phyloP scores from a whole-genome alignment of 148 eudicot genomes.

The Rhododendron kiyosumense region DNA sequence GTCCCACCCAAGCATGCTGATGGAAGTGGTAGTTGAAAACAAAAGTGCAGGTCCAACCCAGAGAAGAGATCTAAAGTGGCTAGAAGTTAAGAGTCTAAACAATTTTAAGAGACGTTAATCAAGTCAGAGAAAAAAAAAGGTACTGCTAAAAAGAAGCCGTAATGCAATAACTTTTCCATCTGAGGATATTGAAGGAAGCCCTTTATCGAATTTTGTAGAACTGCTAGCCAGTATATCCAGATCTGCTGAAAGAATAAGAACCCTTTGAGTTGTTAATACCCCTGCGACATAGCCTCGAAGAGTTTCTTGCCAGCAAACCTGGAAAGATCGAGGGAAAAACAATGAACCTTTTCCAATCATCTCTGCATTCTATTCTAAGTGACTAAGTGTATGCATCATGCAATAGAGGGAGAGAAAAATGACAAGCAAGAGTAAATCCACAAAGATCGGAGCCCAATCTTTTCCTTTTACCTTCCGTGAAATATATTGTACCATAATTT shows the following conservation, averaged over 20 bases:
- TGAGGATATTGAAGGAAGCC: conserved; percentile 97
- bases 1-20: conserved; percentile 97
- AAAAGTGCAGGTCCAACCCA: conserved; percentile 98
- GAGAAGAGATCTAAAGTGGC: conserved; percentile 87
- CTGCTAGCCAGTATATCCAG: conserved; percentile 79
- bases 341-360: background rate
- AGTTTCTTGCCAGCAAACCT: conserved; percentile 99
- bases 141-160: conserved; percentile 1
- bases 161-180: background rate
- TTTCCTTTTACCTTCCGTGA: background rate
- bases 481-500: background rate
- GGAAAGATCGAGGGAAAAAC: conserved; percentile 14
- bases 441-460: background rate
- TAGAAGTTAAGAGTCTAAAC: conserved; percentile 46
- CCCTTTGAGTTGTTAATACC: conserved; percentile 81
- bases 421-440: conserved; percentile 6
- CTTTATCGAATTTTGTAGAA: conserved; percentile 82
- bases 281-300: conserved; percentile 95
- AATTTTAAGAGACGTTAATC: background rate
- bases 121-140: conserved; percentile 9
- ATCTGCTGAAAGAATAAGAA: conserved; percentile 86
- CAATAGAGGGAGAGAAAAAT: background rate
- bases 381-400: background rate
- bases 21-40: conserved; percentile 81
- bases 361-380: background rate